Conservation (phyloP, 192 early-diverging fungal genomes). For the Endogone sp. region DNA sequence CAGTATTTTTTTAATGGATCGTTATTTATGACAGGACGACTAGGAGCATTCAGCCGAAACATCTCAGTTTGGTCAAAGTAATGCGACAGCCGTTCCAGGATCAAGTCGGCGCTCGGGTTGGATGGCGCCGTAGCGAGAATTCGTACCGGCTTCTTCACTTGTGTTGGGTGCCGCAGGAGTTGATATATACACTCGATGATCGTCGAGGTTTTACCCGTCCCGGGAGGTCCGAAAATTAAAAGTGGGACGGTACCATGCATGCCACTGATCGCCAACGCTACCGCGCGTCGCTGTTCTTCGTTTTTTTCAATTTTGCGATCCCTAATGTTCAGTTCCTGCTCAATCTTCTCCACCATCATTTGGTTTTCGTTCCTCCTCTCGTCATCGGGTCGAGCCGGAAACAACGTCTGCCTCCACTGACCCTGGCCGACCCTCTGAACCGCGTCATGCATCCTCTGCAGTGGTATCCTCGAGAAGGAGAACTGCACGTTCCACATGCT, state of each 20-base stretch:
- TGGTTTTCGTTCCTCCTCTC: background rate
- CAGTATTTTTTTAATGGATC: slow-evolving; percentile 36
- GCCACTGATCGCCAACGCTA: background rate
- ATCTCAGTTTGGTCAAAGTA: slow-evolving; percentile 32
- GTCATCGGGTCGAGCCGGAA: no score
- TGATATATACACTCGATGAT: slow-evolving; percentile 45
- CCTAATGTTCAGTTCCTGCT: background rate
- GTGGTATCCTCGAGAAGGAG: slow-evolving; percentile 23
- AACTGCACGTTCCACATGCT: slow-evolving; percentile 20
- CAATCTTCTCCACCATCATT: background rate
- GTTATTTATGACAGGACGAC: slow-evolving; percentile 38
- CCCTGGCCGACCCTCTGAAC: background rate
- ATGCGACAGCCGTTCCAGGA: slow-evolving; percentile 38
- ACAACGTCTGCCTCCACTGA: background rate
- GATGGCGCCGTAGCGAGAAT: slow-evolving; percentile 53
- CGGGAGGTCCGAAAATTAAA: slow-evolving; percentile 7
- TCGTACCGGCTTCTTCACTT: slow-evolving; percentile 14
- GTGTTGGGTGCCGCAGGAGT: slow-evolving; percentile 26
- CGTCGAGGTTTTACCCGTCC: slow-evolving; percentile 59
- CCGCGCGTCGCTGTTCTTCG: background rate
- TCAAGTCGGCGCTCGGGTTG: slow-evolving; percentile 47
- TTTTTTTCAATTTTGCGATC: background rate
- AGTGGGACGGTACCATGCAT: background rate
- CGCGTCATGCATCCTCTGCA: slow-evolving; percentile 19
- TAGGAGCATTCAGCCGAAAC: slow-evolving; percentile 40